Evolutionary conservation across 2,329 filamentous ascomycete genomes (phyloP), one percentile per base, ranked within the genome.

Genomic region (Cyphellophora europaea): DNA sequence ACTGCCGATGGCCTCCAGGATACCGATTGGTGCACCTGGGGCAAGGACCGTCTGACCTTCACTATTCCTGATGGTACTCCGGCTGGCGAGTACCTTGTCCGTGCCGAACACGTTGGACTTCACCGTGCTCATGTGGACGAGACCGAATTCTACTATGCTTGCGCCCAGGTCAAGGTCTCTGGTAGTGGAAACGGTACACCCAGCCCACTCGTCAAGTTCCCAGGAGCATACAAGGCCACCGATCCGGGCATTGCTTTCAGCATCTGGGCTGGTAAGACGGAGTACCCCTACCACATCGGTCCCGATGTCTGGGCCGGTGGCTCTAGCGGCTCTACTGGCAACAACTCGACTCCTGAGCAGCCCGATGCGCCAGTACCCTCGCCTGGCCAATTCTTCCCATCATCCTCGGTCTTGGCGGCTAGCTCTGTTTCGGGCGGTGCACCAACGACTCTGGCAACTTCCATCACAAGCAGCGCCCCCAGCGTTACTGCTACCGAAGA

Each of bases 61-160:
- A 56, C 51, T 23, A 60, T 70, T 31, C 66, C 66, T 10, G 45
- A 47, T 23, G 66, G 61, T 36, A 58, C 68, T n/a, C 54, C 58
- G 1, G 49, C 64, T n/a, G 66, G 67, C 35, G 63, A 69, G 40
- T 70, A 71, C 44, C 58, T 70, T 16, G 49, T 70, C 4, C 60
- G 66, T 11, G 61, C 63, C 12, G 66, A 71, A 50, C 65, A 69
- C 40, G 62, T 69, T 35, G 66, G 57, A 3, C 56, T 71, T 6
- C 66, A 71, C 49, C 53, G 49, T 32, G 65, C 66, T 3, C 49
- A 56, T 23, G 49, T 51, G 4, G 59, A 60, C 3, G 65, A 65
- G 3, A 66, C 66, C 4, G 65, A 70, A 52, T 58, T 63, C 27
- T 69, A 69, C 42, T 68, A 31, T 58, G 21, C 56, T 12, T 65